These are phyloP conservation scores for Paecilomyces sp. DNA, from an alignment of 2,329 filamentous ascomycete genomes.

Conservation along the genomic window DNA sequence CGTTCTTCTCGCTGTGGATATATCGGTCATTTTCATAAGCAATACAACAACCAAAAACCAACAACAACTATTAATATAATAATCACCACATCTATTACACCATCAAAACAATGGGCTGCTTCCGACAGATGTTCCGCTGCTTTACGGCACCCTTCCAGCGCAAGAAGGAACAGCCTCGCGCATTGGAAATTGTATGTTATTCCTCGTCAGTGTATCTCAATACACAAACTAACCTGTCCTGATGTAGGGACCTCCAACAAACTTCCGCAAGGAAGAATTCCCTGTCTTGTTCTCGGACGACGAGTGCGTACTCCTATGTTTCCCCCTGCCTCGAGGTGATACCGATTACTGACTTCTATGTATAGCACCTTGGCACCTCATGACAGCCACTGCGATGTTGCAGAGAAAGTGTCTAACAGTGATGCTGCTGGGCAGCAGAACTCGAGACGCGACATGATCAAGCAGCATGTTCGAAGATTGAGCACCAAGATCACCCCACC, in stretches of 20 bases:
- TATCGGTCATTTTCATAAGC: background rate
- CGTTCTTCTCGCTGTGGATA: background rate
- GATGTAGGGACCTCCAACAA: conserved; percentile 31
- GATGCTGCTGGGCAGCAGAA: conserved; percentile 7
- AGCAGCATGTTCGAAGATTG: conserved; percentile 20
- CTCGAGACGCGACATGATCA: conserved; percentile 8
- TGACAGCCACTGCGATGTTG: conserved; percentile 15
- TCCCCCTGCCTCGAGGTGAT: background rate
- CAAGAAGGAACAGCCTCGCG: conserved; percentile 16
- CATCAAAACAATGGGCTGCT: conserved; percentile 24
- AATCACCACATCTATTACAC: background rate
- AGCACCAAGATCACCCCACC: conserved; percentile 18
- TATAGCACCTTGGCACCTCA: conserved; percentile 26
- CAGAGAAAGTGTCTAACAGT: conserved; percentile 9
- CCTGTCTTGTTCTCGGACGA: conserved; percentile 32
- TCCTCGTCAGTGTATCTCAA: background rate
- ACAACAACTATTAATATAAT: background rate
- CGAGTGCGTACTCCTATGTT: conserved; percentile 24
- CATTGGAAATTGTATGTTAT: conserved; percentile 29
- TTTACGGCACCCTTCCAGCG: conserved; percentile 24
- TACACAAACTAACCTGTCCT: conserved; percentile 3
- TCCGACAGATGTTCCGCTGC: conserved; percentile 26
- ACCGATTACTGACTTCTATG: conserved; percentile 18
- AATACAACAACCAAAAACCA: background rate
- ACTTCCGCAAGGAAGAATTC: conserved; percentile 37